Conservation (phyloP, 345 rosid genomes). For the Psidium friedrichsthalianum region DNA sequence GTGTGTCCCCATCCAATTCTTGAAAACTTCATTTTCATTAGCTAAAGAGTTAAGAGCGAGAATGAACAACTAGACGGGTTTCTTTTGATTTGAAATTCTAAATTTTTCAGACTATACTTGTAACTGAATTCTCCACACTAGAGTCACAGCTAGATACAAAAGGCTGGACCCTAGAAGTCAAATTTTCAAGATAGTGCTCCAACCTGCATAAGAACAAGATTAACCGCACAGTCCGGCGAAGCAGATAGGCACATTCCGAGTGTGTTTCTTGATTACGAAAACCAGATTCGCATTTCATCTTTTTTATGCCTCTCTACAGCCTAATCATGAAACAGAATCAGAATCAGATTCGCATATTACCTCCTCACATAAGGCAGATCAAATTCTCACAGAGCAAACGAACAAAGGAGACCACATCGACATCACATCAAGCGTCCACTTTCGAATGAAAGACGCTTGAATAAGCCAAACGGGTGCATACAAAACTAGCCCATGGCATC, state of each 20-base stretch:
- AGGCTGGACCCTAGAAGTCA: not conserved
- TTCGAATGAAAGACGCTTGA: not conserved
- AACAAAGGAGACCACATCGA: not conserved
- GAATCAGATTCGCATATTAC: not conserved
- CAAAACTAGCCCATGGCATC: not conserved
- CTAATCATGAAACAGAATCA: not conserved
- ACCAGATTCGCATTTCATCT: not conserved
- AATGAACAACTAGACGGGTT: not conserved
- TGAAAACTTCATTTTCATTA: not conserved
- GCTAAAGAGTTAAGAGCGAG: not conserved
- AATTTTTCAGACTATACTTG: not conserved
- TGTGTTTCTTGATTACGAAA: not conserved
- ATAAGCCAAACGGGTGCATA: not conserved
- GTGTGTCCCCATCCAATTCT: not conserved
- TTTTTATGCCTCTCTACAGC: not conserved
- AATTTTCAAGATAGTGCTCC: not conserved
- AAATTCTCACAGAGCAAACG: not conserved
- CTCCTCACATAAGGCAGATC: not conserved
- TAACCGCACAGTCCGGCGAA: not conserved
- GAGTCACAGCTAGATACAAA: not conserved
- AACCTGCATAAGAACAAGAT: not conserved
- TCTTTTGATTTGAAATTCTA: not conserved
- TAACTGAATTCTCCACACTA: not conserved
- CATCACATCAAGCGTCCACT: not conserved
- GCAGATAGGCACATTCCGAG: not conserved